Percentiles rank a stretch among this genome's conserved stretches.
Evolutionary conservation across 1,284 basidiomycete species (phyloP).

Genomic region (Papiliotrema laurentii): DNA sequence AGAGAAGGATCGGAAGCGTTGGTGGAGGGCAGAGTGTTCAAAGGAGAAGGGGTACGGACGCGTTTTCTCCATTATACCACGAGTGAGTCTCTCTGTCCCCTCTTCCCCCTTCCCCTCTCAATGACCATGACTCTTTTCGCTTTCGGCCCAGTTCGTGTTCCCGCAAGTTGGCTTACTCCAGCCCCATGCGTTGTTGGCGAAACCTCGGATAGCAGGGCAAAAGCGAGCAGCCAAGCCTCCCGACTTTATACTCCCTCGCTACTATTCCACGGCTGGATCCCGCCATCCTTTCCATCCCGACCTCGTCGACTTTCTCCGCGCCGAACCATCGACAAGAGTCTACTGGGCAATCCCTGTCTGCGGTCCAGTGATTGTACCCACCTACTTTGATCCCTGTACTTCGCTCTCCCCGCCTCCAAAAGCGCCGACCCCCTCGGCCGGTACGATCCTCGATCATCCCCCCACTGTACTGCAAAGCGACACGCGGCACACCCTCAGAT

Average conservation of each 20-base stretch:
- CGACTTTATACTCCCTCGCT: constrained; percentile 12
- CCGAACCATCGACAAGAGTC: constrained; percentile 16
- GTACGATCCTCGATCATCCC: background rate
- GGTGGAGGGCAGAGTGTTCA: constrained; percentile 24
- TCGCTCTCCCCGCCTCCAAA: background rate
- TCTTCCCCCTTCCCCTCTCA: too few relatives aligned
- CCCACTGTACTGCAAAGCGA: background rate
- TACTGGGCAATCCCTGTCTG: constrained; percentile 39
- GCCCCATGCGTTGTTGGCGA: constrained; percentile 7
- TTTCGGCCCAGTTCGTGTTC: background rate
- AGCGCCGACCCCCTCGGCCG: constrained; percentile 1
- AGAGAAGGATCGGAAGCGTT: constrained; percentile 17
- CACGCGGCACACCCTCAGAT: constrained; percentile 14
- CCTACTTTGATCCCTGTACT: constrained; percentile 2
- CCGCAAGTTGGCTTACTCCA: background rate
- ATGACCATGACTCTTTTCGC: too few relatives aligned
- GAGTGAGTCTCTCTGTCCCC: constrained; percentile 14
- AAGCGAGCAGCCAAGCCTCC: constrained; percentile 2
- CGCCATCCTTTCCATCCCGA: constrained; percentile 32
- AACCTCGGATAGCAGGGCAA: background rate
- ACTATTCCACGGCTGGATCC: constrained; percentile 7
- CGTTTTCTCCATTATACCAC: constrained; percentile 16
- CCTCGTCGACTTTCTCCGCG: constrained; percentile 14
- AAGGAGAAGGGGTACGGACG: constrained; percentile 17
- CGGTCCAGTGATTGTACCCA: constrained; percentile 31